Evolutionary conservation across 345 rosid species (phyloP), one percentile per base, ranked within the genome.

Genomic region (Syzygium jambos): DNA sequence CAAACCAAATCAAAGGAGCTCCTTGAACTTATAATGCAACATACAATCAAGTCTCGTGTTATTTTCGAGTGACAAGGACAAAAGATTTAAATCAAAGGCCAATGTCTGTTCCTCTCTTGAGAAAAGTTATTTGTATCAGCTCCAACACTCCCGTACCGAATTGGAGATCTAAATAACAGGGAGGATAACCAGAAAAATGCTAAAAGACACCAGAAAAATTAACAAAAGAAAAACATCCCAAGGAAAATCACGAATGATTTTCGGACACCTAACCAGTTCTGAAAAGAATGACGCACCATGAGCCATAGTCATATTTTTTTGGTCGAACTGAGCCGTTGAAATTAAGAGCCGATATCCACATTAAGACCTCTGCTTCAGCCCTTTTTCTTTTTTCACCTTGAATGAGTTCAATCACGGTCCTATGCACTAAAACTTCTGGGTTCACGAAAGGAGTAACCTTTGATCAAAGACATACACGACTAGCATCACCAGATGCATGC

Each of bases 131-230:
- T 19, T 6, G 73, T 29, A 61, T 61, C 73, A 12, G 38, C 0
- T 61, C 38, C 73, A 13, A 61, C 34, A 14, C 11, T 61, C 73
- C 38, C 5, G 19, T 61, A 0, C 10, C 2, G 38, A 27, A 61
- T 25, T n/a, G 73, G 1, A n/a, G 34, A 61, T 61, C 38, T 61
- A 61, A 61, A n/a, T 61, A 29, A n/a, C 73, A n/a, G 1, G 38
- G 73, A 61, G 73, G 73, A 61, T 14, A 61, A 61, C 73, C 19
- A n/a, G 73, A 61, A 61, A 61, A n/a, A 61, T 61, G 38, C 38
- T 6, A n/a, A 61, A 61, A n/a, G 19, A n/a, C 38, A 4, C 73
- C 38, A 61, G 6, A 0, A 27, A 61, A 1, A 0, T 13, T 61
- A 13, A 1, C 7, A 0, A n/a, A 13, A n/a, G 10, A 61, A 61